A percentile compares a stretch with the other conserved stretches of the same genome.
These are phyloP conservation scores for Podila verticillata DNA, from an alignment of 192 early-diverging fungal genomes.

Conservation along the genomic window DNA sequence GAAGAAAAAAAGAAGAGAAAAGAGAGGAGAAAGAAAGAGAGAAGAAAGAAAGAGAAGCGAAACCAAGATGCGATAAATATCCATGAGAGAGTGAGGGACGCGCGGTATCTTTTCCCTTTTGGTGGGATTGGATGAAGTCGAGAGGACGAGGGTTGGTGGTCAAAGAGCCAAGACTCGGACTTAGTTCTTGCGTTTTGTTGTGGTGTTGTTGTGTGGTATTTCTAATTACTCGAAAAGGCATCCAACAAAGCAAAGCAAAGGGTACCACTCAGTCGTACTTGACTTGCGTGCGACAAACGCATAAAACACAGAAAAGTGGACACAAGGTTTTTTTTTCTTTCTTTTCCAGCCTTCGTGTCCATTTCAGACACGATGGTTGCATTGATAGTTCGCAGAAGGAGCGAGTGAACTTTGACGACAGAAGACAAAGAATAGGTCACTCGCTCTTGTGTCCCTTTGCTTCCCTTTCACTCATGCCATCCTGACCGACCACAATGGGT, in stretches of 20 bases:
- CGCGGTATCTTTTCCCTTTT: neutral
- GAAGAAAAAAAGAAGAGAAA: conserved; percentile 1
- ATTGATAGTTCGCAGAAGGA: neutral
- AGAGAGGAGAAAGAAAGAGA: neutral
- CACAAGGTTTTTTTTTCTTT: neutral
- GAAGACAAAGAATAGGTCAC: neutral
- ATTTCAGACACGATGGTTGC: neutral
- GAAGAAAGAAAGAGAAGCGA: neutral
- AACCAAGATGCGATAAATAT: neutral
- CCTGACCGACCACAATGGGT: too few species aligned
- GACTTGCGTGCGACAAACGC: neutral
- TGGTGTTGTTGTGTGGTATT: too few species aligned
- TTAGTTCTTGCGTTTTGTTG: too few species aligned
- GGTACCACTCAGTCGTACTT: neutral
- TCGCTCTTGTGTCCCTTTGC: too few species aligned
- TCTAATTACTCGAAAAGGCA: too few species aligned
- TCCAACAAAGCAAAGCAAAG: neutral
- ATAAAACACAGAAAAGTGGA: neutral
- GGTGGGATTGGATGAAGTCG: too few species aligned
- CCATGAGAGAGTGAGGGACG: neutral
- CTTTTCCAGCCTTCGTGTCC: neutral
- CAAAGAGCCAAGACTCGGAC: too few species aligned
- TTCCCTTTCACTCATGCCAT: too few species aligned
- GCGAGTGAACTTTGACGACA: neutral
- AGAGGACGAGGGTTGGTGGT: too few species aligned